These are phyloP conservation scores for Boletus bicolor DNA, from an alignment of 768 basidiomycete species.

Conservation along the genomic window DNA sequence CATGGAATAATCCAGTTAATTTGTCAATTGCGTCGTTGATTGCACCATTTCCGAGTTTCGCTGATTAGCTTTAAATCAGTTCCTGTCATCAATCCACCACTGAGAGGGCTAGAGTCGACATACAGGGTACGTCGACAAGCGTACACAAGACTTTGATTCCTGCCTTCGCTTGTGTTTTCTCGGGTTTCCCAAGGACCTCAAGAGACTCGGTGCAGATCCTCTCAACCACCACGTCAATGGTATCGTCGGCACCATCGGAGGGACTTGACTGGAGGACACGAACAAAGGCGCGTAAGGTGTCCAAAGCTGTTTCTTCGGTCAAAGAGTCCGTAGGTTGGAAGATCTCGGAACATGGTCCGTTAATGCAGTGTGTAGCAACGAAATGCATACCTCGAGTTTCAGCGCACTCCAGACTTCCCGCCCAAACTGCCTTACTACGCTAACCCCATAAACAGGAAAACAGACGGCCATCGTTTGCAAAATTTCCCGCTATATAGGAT, in stretches of 20 bases:
- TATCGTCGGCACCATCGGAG: slow-evolving; percentile 35
- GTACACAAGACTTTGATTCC: slow-evolving; percentile 82
- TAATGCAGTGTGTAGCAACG: neutral
- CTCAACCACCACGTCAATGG: slow-evolving; percentile 57
- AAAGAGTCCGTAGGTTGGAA: slow-evolving; percentile 84
- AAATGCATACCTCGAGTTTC: slow-evolving; percentile 71
- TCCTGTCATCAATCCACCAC: neutral
- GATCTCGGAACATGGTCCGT: slow-evolving; percentile 49
- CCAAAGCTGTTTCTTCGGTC: slow-evolving; percentile 73
- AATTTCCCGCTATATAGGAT: slow-evolving; percentile 68
- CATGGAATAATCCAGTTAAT: slow-evolving; percentile 70
- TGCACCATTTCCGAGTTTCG: slow-evolving; percentile 64
- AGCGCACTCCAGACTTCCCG: slow-evolving; percentile 86
- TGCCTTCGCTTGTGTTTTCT: slow-evolving; percentile 88
- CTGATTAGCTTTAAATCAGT: slow-evolving; percentile 37
- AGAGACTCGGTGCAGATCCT: slow-evolving; percentile 82
- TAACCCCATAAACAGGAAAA: slow-evolving; percentile 80
- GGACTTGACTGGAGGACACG: slow-evolving; percentile 59
- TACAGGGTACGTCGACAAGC: slow-evolving; percentile 76
- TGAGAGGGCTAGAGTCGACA: slow-evolving; percentile 27
- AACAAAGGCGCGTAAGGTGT: slow-evolving; percentile 69
- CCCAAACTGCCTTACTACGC: slow-evolving; percentile 56
- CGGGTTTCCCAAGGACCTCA: slow-evolving; percentile 78
- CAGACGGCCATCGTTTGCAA: slow-evolving; percentile 73
- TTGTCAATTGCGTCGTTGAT: slow-evolving; percentile 69